Base-by-base conservation (phyloP, 305 asterid species). In the Solanum hybrid region DNA sequence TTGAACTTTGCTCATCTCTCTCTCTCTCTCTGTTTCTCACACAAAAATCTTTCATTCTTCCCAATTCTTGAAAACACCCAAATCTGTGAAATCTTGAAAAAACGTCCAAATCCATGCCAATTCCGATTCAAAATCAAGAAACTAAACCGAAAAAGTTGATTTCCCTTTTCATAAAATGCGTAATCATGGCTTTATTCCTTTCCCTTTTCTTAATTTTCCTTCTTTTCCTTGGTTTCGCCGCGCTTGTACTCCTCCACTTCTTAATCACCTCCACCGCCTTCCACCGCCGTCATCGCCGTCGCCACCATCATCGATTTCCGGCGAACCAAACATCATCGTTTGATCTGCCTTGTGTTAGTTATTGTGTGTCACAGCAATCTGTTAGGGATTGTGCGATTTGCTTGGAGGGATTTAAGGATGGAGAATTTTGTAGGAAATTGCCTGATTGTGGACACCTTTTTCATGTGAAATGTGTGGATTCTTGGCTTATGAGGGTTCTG, bases 391-490 rank as follows among this genome's bases (percentile, higher is more conserved):
- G 93, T 77, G 90, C 94, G 4, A 91, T 93, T 34, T 93, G 94
- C 87, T 86, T 93, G 91, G 94, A 91, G 57, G 88, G 90, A 34
- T 89, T 93, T 80, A 89, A 87, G 91, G 94, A 90, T 3, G 91
- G 89, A 20, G 94, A 93, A 5, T 4, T 28, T 46, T 89, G 92
- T 31, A 88, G 94, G 89, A 89, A 89, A 64, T 83, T 92, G 88
- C 94, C 92, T 4, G 90, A 81, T 90, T 93, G 94, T 87, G 34
- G 64, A n/a, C 94, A 93, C 81, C 71, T 93, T 18, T 93, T 93
- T 88, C 94, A 93, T 78, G 51, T 42, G 84, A 74, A 74, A 64
- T 93, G 94, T 73, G 93, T 92, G 74, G 94, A 93, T 92, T 74
- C 36, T 20, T 93, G 93, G 93, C 91, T 93, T 35, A 74, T 26